phyloP scores from a whole-genome alignment of 2,329 filamentous ascomycete genomes.

The Fusarium sp. region DNA sequence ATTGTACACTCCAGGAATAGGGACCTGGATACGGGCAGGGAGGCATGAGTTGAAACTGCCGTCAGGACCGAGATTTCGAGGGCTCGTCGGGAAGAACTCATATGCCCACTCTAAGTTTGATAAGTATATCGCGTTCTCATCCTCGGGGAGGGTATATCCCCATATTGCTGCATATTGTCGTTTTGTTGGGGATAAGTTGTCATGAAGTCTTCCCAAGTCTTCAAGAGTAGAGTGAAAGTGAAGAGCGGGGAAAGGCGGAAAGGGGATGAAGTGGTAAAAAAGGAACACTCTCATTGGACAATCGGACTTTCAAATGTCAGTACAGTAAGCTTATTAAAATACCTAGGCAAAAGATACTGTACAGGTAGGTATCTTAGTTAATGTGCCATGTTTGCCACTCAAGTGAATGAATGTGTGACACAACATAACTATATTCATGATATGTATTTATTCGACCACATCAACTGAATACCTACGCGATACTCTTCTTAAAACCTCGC shows the following conservation, averaged over 20 bases:
- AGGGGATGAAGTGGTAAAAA: neutral
- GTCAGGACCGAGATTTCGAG: accelerated
- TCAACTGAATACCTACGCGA: too few relatives aligned
- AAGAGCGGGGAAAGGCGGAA: neutral
- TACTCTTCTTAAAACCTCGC: conserved; percentile 44
- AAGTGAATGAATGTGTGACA: neutral
- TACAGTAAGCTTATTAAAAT: too few relatives aligned
- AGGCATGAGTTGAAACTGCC: neutral
- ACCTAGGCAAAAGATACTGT: too few relatives aligned
- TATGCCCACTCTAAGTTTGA: neutral
- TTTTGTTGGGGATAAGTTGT: neutral
- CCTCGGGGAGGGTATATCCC: neutral
- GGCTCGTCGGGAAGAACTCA: neutral
- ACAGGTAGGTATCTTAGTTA: neutral
- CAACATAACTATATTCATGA: neutral
- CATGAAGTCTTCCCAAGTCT: neutral
- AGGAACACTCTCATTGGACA: neutral
- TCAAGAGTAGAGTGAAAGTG: neutral
- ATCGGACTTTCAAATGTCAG: accelerated
- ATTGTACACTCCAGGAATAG: neutral
- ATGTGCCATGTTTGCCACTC: neutral
- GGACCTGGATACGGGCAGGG: neutral
- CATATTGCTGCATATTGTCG: neutral
- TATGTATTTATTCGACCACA: neutral
- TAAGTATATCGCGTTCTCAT: neutral